Percentiles rank a stretch among this genome's conserved stretches.
These are phyloP conservation scores for Sistotremastrum niveocremeum DNA, from an alignment of 768 basidiomycete species.

Conservation along the genomic window DNA sequence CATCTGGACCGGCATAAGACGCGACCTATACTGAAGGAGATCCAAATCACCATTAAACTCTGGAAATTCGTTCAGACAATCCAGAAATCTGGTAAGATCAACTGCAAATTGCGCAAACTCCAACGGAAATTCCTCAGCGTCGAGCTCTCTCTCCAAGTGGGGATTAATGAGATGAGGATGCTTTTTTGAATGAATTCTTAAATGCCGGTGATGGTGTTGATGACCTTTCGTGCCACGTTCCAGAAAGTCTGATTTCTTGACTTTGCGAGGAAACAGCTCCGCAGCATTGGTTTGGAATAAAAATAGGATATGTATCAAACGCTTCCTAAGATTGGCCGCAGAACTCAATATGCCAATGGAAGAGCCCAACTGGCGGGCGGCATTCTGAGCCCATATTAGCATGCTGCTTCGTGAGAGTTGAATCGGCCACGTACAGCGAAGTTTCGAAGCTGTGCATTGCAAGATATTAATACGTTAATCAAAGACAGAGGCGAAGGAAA, in stretches of 20 bases:
- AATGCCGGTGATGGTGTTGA: background rate
- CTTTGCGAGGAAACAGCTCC: conserved; percentile 59
- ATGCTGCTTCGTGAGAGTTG: too few relatives aligned
- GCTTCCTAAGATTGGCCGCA: conserved; percentile 54
- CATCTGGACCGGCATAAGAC: conserved; percentile 26
- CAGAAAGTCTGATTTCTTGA: conserved; percentile 10
- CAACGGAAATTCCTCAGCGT: conserved; percentile 51
- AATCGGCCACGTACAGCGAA: conserved; percentile 27
- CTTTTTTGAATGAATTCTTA: background rate
- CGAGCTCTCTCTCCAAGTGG: conserved; percentile 39
- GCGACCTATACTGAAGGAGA: background rate
- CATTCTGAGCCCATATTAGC: conserved; percentile 23
- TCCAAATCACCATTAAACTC: conserved; percentile 33
- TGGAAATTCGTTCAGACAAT: conserved; percentile 65
- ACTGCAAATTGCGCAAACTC: conserved; percentile 48
- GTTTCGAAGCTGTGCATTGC: conserved; percentile 46
- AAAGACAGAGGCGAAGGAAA: background rate
- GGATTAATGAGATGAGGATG: conserved; percentile 37
- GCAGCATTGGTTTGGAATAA: conserved; percentile 67
- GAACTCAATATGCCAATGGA: conserved; percentile 69
- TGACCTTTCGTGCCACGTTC: background rate
- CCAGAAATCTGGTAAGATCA: conserved; percentile 55
- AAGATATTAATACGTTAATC: conserved; percentile 6
- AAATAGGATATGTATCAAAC: conserved; percentile 52
- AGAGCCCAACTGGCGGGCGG: conserved; percentile 61